These are phyloP conservation scores for Argentina anserina DNA, from an alignment of 306 rosid species.

Conservation along the genomic window DNA sequence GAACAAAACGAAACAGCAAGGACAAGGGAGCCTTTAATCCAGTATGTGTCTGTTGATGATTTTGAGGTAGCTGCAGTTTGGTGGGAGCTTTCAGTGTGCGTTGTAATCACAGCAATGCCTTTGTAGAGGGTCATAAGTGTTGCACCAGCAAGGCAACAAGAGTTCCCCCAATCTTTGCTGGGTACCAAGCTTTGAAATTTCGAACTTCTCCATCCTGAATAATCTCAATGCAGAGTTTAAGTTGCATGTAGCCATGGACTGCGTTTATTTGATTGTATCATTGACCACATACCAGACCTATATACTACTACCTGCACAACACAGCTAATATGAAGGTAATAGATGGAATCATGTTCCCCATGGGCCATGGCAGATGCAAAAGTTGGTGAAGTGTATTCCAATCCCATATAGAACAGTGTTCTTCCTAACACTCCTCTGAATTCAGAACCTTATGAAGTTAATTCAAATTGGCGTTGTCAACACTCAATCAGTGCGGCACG, in stretches of 20 bases:
- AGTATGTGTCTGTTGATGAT: background rate
- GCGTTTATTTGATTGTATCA: background rate
- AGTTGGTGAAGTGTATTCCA: slow-evolving; percentile 18
- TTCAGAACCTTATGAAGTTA: background rate
- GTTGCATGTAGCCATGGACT: background rate
- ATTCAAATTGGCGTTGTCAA: background rate
- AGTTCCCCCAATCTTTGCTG: slow-evolving; percentile 24
- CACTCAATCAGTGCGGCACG: background rate
- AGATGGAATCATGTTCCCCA: slow-evolving; percentile 19
- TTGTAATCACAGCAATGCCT: slow-evolving; percentile 10
- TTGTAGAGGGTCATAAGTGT: slow-evolving; percentile 26
- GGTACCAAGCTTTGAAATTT: slow-evolving; percentile 2
- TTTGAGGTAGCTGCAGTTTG: background rate
- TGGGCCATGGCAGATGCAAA: slow-evolving; percentile 12
- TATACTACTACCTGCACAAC: slow-evolving; percentile 17
- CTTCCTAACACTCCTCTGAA: slow-evolving; percentile 23
- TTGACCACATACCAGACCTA: background rate
- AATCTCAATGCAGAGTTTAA: background rate
- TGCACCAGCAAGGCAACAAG: slow-evolving; percentile 16
- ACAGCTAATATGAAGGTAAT: slow-evolving; percentile 23
- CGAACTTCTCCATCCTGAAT: slow-evolving; percentile 16
- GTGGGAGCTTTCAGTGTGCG: background rate
- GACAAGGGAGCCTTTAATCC: slow-evolving; percentile 20
- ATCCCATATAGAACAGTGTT: slow-evolving; percentile 14
- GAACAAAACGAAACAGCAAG: slow-evolving; percentile 7